These are phyloP conservation scores for Boletus sp. DNA, from an alignment of 768 basidiomycete species.

Conservation along the genomic window DNA sequence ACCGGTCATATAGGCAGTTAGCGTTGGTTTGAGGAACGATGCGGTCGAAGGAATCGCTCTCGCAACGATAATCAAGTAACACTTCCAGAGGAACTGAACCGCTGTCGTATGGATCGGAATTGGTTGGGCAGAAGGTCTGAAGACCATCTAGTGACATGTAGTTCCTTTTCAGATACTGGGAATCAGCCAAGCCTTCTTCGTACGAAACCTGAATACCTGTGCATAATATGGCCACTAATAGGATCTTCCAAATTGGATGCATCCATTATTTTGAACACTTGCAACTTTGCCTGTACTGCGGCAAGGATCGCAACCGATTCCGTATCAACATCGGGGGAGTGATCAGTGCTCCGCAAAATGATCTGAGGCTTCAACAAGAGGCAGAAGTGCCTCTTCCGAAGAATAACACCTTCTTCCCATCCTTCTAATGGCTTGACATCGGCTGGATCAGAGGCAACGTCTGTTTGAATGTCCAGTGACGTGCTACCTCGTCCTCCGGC, in stretches of 20 bases:
- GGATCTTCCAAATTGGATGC: slow-evolving; percentile 74
- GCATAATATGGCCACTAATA: slow-evolving; percentile 81
- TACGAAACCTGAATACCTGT: slow-evolving; percentile 47
- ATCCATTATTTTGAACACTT: slow-evolving; percentile 81
- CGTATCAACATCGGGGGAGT: slow-evolving; percentile 26
- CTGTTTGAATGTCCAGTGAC: slow-evolving; percentile 36
- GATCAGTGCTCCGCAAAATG: slow-evolving; percentile 61
- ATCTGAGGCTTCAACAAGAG: slow-evolving; percentile 91
- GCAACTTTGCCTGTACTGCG: slow-evolving; percentile 75
- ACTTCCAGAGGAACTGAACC: slow-evolving; percentile 85
- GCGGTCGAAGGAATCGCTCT: slow-evolving; percentile 80
- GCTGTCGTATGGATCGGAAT: slow-evolving; percentile 38
- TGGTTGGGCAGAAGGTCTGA: slow-evolving; percentile 80
- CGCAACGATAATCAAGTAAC: slow-evolving; percentile 78
- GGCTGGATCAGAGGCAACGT: slow-evolving; percentile 30
- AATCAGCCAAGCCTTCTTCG: neutral
- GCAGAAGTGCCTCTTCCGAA: slow-evolving; percentile 73
- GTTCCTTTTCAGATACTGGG: slow-evolving; percentile 46
- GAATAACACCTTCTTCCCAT: slow-evolving; percentile 68
- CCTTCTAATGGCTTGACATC: slow-evolving; percentile 60
- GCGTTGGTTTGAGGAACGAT: slow-evolving; percentile 88
- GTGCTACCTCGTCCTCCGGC: slow-evolving; percentile 50
- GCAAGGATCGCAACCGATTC: slow-evolving; percentile 70
- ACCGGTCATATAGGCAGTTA: slow-evolving; percentile 86
- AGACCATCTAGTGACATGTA: slow-evolving; percentile 76